Evolutionary conservation across 345 rosid genomes (phyloP).

Genomic region (Schrenkiella parvula): DNA sequence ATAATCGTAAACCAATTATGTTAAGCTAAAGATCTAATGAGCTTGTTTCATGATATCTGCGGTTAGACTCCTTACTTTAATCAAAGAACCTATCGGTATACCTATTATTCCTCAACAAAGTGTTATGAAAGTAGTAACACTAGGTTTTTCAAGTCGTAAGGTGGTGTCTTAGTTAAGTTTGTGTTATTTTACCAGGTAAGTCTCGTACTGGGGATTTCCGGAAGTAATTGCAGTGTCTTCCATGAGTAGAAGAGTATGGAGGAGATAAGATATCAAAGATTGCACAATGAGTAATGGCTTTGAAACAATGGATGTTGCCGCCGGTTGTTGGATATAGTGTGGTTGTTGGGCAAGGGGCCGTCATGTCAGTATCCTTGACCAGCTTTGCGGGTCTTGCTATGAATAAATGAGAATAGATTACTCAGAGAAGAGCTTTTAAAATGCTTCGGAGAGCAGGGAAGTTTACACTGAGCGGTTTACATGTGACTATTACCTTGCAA

Average conservation of each 20-base stretch:
- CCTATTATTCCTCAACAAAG: neutral
- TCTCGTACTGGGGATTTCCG: constrained; percentile 44
- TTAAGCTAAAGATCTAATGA: neutral
- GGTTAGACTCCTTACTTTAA: neutral
- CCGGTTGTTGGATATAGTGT: constrained; percentile 73
- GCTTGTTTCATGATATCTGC: neutral
- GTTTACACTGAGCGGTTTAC: neutral
- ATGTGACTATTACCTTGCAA: constrained; percentile 59
- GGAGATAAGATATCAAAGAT: constrained; percentile 76
- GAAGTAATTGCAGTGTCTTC: constrained; percentile 72
- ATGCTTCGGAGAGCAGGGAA: neutral
- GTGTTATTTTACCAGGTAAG: constrained; percentile 48
- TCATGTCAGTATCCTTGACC: constrained; percentile 69
- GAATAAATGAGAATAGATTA: constrained; percentile 21
- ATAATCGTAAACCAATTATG: neutral
- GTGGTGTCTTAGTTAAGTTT: neutral
- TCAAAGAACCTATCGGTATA: neutral
- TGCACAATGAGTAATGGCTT: constrained; percentile 76
- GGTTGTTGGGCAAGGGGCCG: constrained; percentile 66
- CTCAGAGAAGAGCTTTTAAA: neutral
- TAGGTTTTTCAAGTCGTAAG: neutral
- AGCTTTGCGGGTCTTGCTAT: constrained; percentile 83
- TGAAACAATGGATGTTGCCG: constrained; percentile 85
- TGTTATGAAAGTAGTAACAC: neutral
- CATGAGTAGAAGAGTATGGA: constrained; percentile 61